These are phyloP conservation scores for Mycena chlorophos DNA, from an alignment of 768 basidiomycete species.

Conservation along the genomic window DNA sequence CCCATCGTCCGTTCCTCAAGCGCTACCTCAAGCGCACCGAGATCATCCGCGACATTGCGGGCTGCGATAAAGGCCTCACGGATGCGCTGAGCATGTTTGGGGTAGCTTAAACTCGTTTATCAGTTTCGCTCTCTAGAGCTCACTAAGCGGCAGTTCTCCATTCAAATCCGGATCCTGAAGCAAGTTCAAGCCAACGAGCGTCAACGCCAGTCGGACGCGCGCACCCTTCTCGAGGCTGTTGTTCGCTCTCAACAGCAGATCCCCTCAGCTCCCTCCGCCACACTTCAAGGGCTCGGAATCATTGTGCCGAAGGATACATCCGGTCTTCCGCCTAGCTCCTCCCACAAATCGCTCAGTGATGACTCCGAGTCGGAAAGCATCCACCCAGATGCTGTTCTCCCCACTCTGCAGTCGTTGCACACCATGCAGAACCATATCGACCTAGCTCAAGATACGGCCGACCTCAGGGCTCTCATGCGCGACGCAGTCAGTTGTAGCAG, in stretches of 20 bases:
- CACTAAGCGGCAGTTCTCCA: constrained; percentile 27
- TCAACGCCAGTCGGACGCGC: constrained; percentile 41
- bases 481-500: constrained; percentile 39
- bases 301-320: constrained; percentile 7
- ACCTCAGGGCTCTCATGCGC: constrained; percentile 35
- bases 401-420: constrained; percentile 19
- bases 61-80: constrained; percentile 52
- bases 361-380: constrained; percentile 8
- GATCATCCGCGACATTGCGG: constrained; percentile 52
- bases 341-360: constrained; percentile 14
- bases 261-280: background rate
- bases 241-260: constrained; percentile 15
- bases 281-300: constrained; percentile 20
- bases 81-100: constrained; percentile 63
- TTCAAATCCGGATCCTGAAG: constrained; percentile 55
- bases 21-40: constrained; percentile 77
- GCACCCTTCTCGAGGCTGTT: constrained; percentile 34
- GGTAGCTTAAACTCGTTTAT: constrained; percentile 34
- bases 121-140: constrained; percentile 1
- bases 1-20: constrained; percentile 71
- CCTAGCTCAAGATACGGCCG: constrained; percentile 37
- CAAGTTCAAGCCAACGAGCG: constrained; percentile 48
- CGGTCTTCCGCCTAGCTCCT: constrained; percentile 23
- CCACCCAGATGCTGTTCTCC: constrained; percentile 18
- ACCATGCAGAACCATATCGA: constrained; percentile 35